A percentile compares a stretch with the other conserved stretches of the same genome.
phyloP scores from a whole-genome alignment of 352 stramenopile genomes.

The Phytophthora multivora region DNA sequence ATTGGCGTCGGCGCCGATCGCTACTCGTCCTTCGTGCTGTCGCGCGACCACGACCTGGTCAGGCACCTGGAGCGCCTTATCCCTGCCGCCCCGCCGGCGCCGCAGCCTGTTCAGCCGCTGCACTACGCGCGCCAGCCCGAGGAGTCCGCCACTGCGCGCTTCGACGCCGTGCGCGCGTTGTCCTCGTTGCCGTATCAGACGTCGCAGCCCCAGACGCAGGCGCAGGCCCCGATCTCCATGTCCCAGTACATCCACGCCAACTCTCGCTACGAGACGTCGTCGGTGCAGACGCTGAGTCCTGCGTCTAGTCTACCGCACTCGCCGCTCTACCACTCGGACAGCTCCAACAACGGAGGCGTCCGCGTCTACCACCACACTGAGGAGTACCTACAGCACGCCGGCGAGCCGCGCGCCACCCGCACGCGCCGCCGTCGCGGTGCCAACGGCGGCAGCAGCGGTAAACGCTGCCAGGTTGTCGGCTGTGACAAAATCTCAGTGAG shows the following conservation, averaged over 20 bases:
- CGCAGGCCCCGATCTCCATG: slow-evolving; percentile 15
- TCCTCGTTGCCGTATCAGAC: slow-evolving; percentile 27
- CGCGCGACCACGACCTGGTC: slow-evolving; percentile 52
- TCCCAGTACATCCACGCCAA: slow-evolving; percentile 37
- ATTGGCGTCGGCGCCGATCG: slow-evolving; percentile 43
- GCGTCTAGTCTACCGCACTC: slow-evolving; percentile 7
- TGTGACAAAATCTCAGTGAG: slow-evolving; percentile 70
- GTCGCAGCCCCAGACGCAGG: slow-evolving; percentile 11
- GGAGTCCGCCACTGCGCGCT: slow-evolving; percentile 13
- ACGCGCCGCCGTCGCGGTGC: slow-evolving; percentile 40
- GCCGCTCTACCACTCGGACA: slow-evolving; percentile 40
- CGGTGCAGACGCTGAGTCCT: background rate
- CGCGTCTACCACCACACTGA: slow-evolving; percentile 26
- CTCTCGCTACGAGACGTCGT: slow-evolving; percentile 32
- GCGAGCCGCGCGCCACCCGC: slow-evolving; percentile 8
- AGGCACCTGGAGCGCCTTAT: slow-evolving; percentile 55
- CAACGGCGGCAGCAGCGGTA: slow-evolving; percentile 42
- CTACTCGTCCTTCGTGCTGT: slow-evolving; percentile 56
- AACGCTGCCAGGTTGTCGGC: slow-evolving; percentile 58
- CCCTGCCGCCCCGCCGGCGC: slow-evolving; percentile 4
- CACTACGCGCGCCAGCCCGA: slow-evolving; percentile 10
- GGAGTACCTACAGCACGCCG: slow-evolving; percentile 13
- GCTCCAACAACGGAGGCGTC: slow-evolving; percentile 25
- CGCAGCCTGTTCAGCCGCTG: slow-evolving; percentile 18
- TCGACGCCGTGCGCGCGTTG: slow-evolving; percentile 29